These are phyloP conservation scores for Neonothopanus nambi DNA, from an alignment of 1,284 basidiomycete species.

Conservation along the genomic window DNA sequence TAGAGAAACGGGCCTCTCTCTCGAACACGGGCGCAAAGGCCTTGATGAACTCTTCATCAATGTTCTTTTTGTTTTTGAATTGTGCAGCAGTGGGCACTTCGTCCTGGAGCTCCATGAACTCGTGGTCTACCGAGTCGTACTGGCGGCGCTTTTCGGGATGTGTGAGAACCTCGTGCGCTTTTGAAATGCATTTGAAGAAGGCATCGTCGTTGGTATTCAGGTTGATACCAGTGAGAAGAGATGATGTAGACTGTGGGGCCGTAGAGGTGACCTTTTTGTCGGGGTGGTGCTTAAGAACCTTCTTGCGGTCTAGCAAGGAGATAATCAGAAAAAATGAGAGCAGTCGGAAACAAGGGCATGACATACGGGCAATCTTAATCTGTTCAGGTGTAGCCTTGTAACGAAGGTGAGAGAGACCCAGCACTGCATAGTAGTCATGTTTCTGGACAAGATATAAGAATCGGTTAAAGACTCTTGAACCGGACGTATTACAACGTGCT, in stretches of 20 bases:
- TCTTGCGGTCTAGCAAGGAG: slow-evolving; percentile 79
- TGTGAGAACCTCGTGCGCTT: slow-evolving; percentile 91
- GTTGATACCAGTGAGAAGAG: slow-evolving; percentile 38
- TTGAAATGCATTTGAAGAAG: slow-evolving; percentile 99
- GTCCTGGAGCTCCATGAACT: slow-evolving; percentile 73
- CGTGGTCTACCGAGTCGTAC: slow-evolving; percentile 95
- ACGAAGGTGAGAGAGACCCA: slow-evolving; percentile 89
- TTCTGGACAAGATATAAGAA: slow-evolving; percentile 51
- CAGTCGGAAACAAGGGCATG: slow-evolving; percentile 9
- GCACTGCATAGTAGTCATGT: slow-evolving; percentile 97
- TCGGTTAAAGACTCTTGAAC: background rate
- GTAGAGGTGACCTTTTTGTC: slow-evolving; percentile 89
- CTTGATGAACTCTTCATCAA: slow-evolving; percentile 50
- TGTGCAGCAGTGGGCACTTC: slow-evolving; percentile 68
- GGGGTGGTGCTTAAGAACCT: slow-evolving; percentile 98
- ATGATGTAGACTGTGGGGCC: slow-evolving; percentile 55
- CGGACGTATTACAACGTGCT: slow-evolving; percentile 19
- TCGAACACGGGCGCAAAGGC: slow-evolving; percentile 84
- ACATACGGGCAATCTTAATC: slow-evolving; percentile 95
- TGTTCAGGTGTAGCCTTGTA: slow-evolving; percentile 89
- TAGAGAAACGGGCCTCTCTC: slow-evolving; percentile 91
- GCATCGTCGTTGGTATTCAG: slow-evolving; percentile 85
- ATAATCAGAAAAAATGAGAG: slow-evolving; percentile 8
- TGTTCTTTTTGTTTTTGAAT: slow-evolving; percentile 55
- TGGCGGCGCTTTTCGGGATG: slow-evolving; percentile 88